phyloP scores from a whole-genome alignment of 331 rosid genomes.

The Malus hybrid region DNA sequence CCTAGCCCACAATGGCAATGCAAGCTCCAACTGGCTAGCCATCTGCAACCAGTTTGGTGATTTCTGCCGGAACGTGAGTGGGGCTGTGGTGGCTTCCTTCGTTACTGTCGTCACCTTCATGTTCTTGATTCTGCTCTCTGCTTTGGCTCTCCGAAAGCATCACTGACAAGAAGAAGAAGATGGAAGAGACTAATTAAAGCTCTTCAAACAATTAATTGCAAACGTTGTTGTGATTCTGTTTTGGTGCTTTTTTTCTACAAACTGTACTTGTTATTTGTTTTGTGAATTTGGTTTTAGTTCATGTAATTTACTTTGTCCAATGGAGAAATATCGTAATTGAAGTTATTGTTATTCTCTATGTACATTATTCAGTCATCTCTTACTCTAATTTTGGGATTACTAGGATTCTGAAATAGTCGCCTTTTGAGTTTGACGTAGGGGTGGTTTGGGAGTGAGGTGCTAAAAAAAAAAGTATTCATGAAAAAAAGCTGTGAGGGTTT shows the following conservation, averaged over 20 bases:
- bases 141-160: slow-evolving; percentile 43
- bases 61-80: slow-evolving; percentile 57
- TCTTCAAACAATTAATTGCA: neutral
- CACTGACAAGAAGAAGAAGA: neutral
- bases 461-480: no score
- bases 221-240: neutral
- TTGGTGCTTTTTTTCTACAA: neutral
- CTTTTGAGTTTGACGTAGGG: no score
- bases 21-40: slow-evolving; percentile 68
- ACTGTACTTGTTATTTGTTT: neutral
- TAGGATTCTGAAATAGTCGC: neutral
- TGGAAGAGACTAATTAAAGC: neutral
- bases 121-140: slow-evolving; percentile 44
- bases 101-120: slow-evolving; percentile 37
- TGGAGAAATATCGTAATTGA: neutral
- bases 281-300: neutral
- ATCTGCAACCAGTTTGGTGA: slow-evolving; percentile 72
- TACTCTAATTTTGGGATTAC: no score
- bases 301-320: neutral
- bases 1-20: slow-evolving; percentile 72
- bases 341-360: neutral
- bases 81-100: slow-evolving; percentile 61
- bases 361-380: neutral
- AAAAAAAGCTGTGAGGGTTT: no score
- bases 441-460: no score